phyloP scores from a whole-genome alignment of 2,329 filamentous ascomycete species.

The Trichophyton benhamiae region DNA sequence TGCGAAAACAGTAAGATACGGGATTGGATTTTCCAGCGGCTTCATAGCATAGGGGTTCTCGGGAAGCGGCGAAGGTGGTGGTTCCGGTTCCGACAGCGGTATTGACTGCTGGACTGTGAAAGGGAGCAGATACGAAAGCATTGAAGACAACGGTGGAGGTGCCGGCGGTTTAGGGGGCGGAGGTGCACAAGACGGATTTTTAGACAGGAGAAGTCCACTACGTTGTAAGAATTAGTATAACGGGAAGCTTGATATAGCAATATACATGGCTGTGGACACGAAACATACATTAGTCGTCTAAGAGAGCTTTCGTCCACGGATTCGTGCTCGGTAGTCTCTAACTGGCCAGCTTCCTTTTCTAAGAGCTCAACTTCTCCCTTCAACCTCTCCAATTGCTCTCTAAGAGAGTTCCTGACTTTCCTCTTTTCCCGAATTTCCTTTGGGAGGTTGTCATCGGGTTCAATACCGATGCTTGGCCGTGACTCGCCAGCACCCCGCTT shows the following conservation, averaged over 20 bases:
- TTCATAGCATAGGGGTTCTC: slow-evolving; percentile 55
- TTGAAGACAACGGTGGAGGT: slow-evolving; percentile 22
- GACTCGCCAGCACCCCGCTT: not conserved
- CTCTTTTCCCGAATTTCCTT: slow-evolving; percentile 35
- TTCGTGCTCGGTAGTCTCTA: slow-evolving; percentile 25
- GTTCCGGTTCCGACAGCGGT: slow-evolving; percentile 1
- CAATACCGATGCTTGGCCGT: not conserved
- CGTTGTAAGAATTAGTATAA: slow-evolving; percentile 16
- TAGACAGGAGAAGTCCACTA: slow-evolving; percentile 23
- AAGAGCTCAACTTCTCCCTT: slow-evolving; percentile 48
- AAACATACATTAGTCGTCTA: slow-evolving; percentile 24
- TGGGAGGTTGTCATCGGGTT: slow-evolving; percentile 10
- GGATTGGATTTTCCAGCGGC: slow-evolving; percentile 43
- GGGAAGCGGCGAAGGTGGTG: slow-evolving; percentile 30
- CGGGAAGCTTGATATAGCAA: not conserved
- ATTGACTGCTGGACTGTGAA: slow-evolving; percentile 23
- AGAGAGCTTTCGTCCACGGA: slow-evolving; percentile 26
- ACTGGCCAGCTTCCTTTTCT: slow-evolving; percentile 41
- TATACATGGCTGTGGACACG: not conserved
- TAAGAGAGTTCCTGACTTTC: slow-evolving; percentile 41
- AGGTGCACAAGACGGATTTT: slow-evolving; percentile 19
- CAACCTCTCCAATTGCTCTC: slow-evolving; percentile 44
- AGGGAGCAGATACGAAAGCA: slow-evolving; percentile 31
- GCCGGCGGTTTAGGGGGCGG: slow-evolving; percentile 15
- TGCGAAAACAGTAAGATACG: slow-evolving; percentile 60